Base-by-base conservation (phyloP, 345 rosid species). In the Laguncularia racemosa region DNA sequence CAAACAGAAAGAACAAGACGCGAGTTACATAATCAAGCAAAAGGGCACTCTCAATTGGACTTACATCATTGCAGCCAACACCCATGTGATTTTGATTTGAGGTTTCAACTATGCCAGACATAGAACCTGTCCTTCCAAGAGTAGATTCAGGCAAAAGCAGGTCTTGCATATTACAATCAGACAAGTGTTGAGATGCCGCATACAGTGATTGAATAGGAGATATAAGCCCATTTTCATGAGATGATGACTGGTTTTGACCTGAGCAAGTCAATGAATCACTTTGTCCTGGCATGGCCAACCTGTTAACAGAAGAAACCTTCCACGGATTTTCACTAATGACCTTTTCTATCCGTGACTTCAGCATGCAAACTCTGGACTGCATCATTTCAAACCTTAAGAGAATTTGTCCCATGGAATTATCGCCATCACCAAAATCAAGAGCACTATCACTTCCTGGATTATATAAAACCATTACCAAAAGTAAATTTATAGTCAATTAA, bases 271-370 rank as follows among this genome's bases (percentile, higher is more conserved):
- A 45, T 50, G 61, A 72, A 71, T 78, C 79, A 47, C 67, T 52
- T 28, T 76, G 74, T 59, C 44, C 66, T 67, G 40, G 57, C 53
- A 56, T 52, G 73, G 69, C 76, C 88, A 77, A 55, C 26, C 65
- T 64, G 73, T 77, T 79, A 50, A 72, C 60, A 0, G 79, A 77
- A 56, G 77, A 71, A 54, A 84, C 79, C 63, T 75, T 85, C 65
- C 53, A 67, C 28, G 86, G 86, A 63, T 71, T 82, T 55, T 82
- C 90, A 64, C 57, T 73, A 66, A 78, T 53, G 66, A 87, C 75
- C 69, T 79, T 84, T 53, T 87, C 95, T 14, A 84, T 65, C 17
- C 87, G 79, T 23, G 61, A 65, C 80, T 73, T 87, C 76, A 83
- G 65, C 59, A 64, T 74, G 43, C 53, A 68, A 19, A 74, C 72